These are phyloP conservation scores for Fraxinus dipetala DNA, from an alignment of 305 asterid species.

Conservation along the genomic window DNA sequence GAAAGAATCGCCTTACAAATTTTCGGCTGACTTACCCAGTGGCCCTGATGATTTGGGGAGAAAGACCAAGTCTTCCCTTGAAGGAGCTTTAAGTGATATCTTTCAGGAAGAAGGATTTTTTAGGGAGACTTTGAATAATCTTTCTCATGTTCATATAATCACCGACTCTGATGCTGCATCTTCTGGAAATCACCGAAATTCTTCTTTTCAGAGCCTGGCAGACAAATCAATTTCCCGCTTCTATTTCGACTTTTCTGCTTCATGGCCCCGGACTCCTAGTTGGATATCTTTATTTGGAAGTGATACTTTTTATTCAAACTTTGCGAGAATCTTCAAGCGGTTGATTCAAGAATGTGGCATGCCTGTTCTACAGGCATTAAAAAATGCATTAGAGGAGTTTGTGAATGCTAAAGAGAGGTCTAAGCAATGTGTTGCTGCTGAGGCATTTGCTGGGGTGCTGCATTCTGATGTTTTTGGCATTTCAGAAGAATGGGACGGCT, in stretches of 20 bases:
- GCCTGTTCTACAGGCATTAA: conserved; percentile 72
- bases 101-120: conserved; percentile 95
- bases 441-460: conserved; percentile 89
- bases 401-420: conserved; percentile 87
- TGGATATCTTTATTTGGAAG: conserved; percentile 92
- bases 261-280: conserved; percentile 98
- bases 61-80: conserved; percentile 71
- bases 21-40: conserved; percentile 44
- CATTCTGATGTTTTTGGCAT: conserved; percentile 89
- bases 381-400: conserved; percentile 70
- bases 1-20: conserved; percentile 93
- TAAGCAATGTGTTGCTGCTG: conserved; percentile 99
- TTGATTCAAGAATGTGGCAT: conserved; percentile 94
- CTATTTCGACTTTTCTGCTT: conserved; percentile 95
- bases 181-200: conserved; percentile 68
- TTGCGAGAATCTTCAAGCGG: conserved; percentile 91
- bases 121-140: conserved; percentile 73
- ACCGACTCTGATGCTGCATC: conserved; percentile 66
- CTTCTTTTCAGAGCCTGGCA: conserved; percentile 82
- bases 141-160: conserved; percentile 88
- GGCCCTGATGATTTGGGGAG: conserved; percentile 34
- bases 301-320: conserved; percentile 81
- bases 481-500: conserved; percentile 92
- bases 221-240: conserved; percentile 93
- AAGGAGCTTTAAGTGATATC: conserved; percentile 72